Base-by-base conservation (phyloP, 2,329 filamentous ascomycete genomes). In the Fusarium fujikuroi region DNA sequence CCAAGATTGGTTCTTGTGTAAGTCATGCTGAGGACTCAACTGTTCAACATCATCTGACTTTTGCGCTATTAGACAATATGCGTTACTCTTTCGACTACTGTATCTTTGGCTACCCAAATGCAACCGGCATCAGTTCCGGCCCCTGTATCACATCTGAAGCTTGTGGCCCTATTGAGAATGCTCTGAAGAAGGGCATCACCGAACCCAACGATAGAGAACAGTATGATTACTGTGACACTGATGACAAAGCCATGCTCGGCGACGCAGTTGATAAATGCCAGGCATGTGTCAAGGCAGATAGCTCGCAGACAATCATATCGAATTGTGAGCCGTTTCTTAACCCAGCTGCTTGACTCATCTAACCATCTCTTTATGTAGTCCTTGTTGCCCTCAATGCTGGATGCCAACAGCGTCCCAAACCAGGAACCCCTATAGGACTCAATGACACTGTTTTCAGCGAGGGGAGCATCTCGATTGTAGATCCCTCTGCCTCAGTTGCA, bases 1-100 rank as follows among this genome's bases (percentile, higher is more conserved):
- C 70, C 86, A 87, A 68, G 81, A 83, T 53, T 89, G 87, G 87
- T 89, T 89, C 69, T 73, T 89, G 47, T 88, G 87, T 89, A 83
- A 80, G 87, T 80, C n/a, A 40, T 21, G 39, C 32, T 56, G 28
- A 18, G 36, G 14, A 40, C 36, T 12, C 9, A 23, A 11, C 34
- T 34, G 10, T 21, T 9, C 21, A 3, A 14, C 32, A 10, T 32
- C 16, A 40, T 47, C 46, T 64, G 53, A 69, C 34, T 47, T n/a
- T n/a, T 23, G 21, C 25, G 15, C 34, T 5, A 9, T 36, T 25
- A 89, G 87, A 90, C 70, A 89, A 90, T 70, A 76, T 89, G 47
- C 82, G 87, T 69, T 89, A 87, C 76, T 81, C 85, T 18, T 82
- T 89, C 49, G 83, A 86, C 62, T 85, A 85, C 68, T 90, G 88